Evolutionary conservation across 2,329 filamentous ascomycete genomes (phyloP).

Genomic region (Atkinsonella texensis): DNA sequence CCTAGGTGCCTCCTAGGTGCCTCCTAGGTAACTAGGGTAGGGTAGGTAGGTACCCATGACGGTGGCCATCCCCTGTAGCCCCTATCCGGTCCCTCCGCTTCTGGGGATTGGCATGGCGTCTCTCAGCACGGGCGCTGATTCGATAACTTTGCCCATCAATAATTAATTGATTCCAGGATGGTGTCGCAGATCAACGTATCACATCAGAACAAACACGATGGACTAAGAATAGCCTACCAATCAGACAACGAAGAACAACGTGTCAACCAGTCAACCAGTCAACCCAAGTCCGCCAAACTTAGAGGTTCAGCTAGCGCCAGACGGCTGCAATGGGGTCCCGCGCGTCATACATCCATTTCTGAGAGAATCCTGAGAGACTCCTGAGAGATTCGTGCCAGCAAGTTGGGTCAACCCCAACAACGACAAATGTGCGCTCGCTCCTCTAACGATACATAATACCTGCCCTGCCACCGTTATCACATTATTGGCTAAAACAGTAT

Average conservation of each 20-base stretch:
- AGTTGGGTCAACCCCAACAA: too few species aligned
- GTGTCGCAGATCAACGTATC: not conserved
- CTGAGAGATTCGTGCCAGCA: too few species aligned
- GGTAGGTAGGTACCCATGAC: too few species aligned
- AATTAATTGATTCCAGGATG: not conserved
- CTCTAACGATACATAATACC: too few species aligned
- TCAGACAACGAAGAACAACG: not conserved
- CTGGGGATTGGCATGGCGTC: not conserved
- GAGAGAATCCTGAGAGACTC: not conserved
- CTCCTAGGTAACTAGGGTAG: too few species aligned
- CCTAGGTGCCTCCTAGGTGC: too few species aligned
- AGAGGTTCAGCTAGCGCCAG: not conserved
- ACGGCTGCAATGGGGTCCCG: not conserved
- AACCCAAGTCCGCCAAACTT: not conserved
- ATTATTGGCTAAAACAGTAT: too few species aligned
- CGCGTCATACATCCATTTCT: not conserved
- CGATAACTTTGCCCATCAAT: not conserved
- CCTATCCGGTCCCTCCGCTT: not conserved
- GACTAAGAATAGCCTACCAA: not conserved
- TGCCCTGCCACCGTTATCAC: too few species aligned
- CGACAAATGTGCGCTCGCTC: too few species aligned
- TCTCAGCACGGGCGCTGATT: not conserved
- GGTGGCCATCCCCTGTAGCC: too few species aligned
- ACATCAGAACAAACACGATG: constrained; percentile 9
- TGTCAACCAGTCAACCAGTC: not conserved